phyloP scores from a whole-genome alignment of 1,284 basidiomycete genomes.

The Porodaedalea pini region DNA sequence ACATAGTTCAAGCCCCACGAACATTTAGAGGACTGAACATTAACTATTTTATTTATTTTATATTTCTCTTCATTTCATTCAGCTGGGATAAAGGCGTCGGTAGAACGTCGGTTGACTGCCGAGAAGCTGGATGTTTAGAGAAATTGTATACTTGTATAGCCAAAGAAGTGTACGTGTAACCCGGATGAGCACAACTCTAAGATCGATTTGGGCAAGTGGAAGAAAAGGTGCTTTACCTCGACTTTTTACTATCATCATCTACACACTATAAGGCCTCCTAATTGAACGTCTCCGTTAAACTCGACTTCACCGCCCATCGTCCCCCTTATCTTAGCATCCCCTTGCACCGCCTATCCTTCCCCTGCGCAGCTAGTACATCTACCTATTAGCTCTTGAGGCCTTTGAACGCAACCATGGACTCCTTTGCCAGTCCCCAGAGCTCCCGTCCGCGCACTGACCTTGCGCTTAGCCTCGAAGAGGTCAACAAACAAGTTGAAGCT shows the following conservation, averaged over 20 bases:
- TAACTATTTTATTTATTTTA: too few relatives aligned
- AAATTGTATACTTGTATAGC: background rate
- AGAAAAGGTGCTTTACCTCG: background rate
- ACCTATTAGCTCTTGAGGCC: background rate
- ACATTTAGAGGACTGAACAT: too few relatives aligned
- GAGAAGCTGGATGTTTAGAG: background rate
- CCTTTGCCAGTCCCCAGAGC: conserved; percentile 42
- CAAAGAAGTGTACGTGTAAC: background rate
- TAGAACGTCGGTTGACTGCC: conserved; percentile 4
- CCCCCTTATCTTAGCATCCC: background rate
- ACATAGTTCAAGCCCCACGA: too few relatives aligned
- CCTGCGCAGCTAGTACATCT: background rate
- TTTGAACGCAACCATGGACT: conserved; percentile 37
- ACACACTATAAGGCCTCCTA: background rate
- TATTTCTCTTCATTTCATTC: background rate
- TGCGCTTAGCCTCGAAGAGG: conserved; percentile 44
- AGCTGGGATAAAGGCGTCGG: background rate
- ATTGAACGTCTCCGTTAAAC: background rate
- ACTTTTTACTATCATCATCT: conserved; percentile 6
- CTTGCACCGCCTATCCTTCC: background rate
- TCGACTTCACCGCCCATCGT: background rate
- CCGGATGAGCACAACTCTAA: background rate
- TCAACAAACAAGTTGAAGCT: conserved; percentile 50
- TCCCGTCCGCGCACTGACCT: conserved; percentile 32
- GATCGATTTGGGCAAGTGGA: conserved; percentile 4